A percentile compares a stretch with the other conserved stretches of the same genome.
These are phyloP conservation scores for Mallotus repandus DNA, from an alignment of 441 rosid species.

Conservation along the genomic window DNA sequence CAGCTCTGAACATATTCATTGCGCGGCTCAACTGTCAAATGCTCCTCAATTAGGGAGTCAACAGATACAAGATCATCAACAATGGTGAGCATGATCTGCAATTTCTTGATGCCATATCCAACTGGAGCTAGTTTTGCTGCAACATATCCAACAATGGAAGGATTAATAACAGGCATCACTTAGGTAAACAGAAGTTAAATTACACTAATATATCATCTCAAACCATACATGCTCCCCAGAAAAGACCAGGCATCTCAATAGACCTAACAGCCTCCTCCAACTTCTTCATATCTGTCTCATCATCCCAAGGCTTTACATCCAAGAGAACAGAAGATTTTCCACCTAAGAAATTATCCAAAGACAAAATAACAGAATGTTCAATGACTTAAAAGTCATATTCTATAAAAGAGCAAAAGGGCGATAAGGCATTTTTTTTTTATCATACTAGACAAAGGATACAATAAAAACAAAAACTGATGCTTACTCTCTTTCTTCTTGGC, in stretches of 20 bases:
- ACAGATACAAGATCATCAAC: slow-evolving; percentile 91
- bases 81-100: slow-evolving; percentile 84
- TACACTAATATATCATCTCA: background rate
- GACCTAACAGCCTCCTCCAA: slow-evolving; percentile 87
- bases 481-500: slow-evolving; percentile 81
- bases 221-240: slow-evolving; percentile 90
- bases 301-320: slow-evolving; percentile 98
- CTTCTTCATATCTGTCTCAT: slow-evolving; percentile 97
- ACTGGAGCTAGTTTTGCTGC: slow-evolving; percentile 85
- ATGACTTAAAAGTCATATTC: no score
- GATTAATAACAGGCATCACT: background rate
- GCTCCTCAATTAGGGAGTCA: slow-evolving; percentile 68
- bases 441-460: no score
- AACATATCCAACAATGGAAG: slow-evolving; percentile 1
- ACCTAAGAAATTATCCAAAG: slow-evolving; percentile 33
- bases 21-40: slow-evolving; percentile 61
- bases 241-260: slow-evolving; percentile 69
- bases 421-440: no score
- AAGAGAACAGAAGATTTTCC: slow-evolving; percentile 88
- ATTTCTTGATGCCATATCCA: slow-evolving; percentile 94
- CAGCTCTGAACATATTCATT: slow-evolving; percentile 90
- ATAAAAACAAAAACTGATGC: slow-evolving; percentile 12
- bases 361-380: background rate
- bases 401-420: no score
- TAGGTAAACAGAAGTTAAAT: background rate